Evolutionary conservation across 805 yeast species (phyloP).

Genomic region (Starmerella kuoi): DNA sequence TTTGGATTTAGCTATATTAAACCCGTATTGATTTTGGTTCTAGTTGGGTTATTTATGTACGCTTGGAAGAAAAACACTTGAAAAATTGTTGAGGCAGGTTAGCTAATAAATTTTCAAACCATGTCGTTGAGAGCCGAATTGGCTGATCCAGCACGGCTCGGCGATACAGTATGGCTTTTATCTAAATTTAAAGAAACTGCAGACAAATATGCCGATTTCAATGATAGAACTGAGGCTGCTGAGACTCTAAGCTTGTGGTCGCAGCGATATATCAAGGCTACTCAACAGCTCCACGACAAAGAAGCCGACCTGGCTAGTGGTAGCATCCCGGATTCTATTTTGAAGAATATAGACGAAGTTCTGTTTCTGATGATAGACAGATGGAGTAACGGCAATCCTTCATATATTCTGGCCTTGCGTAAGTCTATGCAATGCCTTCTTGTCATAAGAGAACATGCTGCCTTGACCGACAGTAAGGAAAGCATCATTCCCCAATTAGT

Average conservation of each 20-base stretch:
- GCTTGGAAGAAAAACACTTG: too few relatives aligned
- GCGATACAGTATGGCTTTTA: not conserved
- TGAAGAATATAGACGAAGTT: not conserved
- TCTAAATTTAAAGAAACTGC: not conserved
- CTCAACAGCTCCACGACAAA: not conserved
- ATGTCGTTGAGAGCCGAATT: conserved; percentile 6
- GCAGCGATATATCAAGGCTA: not conserved
- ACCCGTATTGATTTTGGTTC: too few relatives aligned
- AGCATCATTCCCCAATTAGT: not conserved
- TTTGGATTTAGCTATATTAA: too few relatives aligned
- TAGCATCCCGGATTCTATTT: not conserved
- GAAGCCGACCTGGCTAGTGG: not conserved
- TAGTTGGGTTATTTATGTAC: too few relatives aligned
- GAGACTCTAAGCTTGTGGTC: conserved; percentile 11
- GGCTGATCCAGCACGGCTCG: not conserved
- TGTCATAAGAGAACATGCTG: not conserved
- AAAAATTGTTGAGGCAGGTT: too few relatives aligned
- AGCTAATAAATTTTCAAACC: not conserved
- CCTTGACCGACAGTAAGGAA: not conserved
- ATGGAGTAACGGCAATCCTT: conserved; percentile 16
- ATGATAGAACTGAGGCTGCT: conserved; percentile 1
- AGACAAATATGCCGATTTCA: not conserved
- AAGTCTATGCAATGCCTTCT: conserved; percentile 4
- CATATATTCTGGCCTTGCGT: conserved; percentile 5
- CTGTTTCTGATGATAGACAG: conserved; percentile 5